These are phyloP conservation scores for Coemansia sp. DNA, from an alignment of 192 early-diverging fungal genomes.

Conservation along the genomic window DNA sequence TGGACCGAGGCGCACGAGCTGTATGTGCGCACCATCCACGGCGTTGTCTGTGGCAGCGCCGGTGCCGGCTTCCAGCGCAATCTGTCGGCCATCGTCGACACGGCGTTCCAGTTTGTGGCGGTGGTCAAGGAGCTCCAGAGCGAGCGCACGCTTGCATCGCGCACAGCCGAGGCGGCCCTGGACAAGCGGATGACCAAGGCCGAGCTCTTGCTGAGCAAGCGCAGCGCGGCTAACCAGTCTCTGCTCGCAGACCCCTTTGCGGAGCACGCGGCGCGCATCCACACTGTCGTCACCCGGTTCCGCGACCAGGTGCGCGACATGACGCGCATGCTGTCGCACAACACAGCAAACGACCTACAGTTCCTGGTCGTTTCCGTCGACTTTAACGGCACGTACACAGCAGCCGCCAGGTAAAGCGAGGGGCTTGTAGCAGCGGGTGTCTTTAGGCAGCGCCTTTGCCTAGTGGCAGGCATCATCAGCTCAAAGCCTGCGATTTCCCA, in stretches of 20 bases:
- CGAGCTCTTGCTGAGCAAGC: conserved; percentile 34
- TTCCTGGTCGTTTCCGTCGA: conserved; percentile 75
- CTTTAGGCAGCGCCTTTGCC: too few species aligned
- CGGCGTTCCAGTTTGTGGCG: conserved; percentile 57
- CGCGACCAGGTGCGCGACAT: conserved; percentile 53
- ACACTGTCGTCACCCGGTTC: conserved; percentile 31
- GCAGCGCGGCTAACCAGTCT: too few species aligned
- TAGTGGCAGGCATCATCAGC: too few species aligned
- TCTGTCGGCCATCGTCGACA: conserved; percentile 62
- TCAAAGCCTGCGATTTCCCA: too few species aligned
- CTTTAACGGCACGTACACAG: conserved; percentile 71
- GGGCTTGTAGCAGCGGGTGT: too few species aligned
- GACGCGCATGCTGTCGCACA: conserved; percentile 55
- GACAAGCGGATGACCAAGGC: conserved; percentile 6
- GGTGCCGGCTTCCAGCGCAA: conserved; percentile 36
- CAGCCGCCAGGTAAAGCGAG: too few species aligned
- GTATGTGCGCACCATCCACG: conserved; percentile 68
- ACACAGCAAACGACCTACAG: conserved; percentile 67
- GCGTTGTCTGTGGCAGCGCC: conserved; percentile 54
- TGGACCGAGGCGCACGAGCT: conserved; percentile 75
- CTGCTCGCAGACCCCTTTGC: too few species aligned
- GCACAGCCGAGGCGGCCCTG: too few species aligned
- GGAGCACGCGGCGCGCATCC: conserved; percentile 46
- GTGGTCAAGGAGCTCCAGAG: conserved; percentile 53
- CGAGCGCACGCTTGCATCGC: conserved; percentile 35